A percentile compares a stretch with the other conserved stretches of the same genome.
Evolutionary conservation across 306 rosid species (phyloP).

Genomic region (Hippophae tibetana): DNA sequence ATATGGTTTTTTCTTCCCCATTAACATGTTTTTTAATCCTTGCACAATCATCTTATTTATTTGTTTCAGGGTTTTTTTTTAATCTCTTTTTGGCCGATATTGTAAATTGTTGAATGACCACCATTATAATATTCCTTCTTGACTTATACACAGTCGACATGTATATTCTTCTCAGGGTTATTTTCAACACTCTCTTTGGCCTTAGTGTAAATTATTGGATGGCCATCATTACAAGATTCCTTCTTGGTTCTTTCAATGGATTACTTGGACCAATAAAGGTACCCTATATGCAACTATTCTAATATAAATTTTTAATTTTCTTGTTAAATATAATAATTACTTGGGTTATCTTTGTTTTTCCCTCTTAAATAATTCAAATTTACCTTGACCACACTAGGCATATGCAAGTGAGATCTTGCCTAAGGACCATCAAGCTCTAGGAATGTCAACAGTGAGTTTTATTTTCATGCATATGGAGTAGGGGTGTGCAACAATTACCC

Average conservation of each 20-base stretch:
- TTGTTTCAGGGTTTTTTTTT: background rate
- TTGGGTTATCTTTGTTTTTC: background rate
- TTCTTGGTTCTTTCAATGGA: constrained; percentile 80
- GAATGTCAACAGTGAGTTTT: constrained; percentile 63
- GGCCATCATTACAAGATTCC: constrained; percentile 65
- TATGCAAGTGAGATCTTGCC: constrained; percentile 59
- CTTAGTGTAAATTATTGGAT: constrained; percentile 82
- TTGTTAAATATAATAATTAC: too few relatives aligned
- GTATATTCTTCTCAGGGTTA: constrained; percentile 30
- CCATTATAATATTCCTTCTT: too few relatives aligned
- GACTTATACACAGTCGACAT: too few relatives aligned
- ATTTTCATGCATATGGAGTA: background rate
- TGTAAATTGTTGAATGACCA: too few relatives aligned
- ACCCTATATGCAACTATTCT: background rate
- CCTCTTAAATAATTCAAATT: background rate
- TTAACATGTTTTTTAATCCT: background rate
- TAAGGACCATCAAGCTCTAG: constrained; percentile 77
- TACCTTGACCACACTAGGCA: constrained; percentile 36
- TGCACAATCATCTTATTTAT: constrained; percentile 8
- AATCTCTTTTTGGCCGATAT: too few relatives aligned
- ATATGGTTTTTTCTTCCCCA: background rate
- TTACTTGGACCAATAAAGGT: constrained; percentile 88
- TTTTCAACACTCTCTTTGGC: constrained; percentile 85
- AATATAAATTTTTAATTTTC: too few relatives aligned
- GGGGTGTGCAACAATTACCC: background rate